Conservation (phyloP, 441 rosid species). For the Breynia disticha region DNA sequence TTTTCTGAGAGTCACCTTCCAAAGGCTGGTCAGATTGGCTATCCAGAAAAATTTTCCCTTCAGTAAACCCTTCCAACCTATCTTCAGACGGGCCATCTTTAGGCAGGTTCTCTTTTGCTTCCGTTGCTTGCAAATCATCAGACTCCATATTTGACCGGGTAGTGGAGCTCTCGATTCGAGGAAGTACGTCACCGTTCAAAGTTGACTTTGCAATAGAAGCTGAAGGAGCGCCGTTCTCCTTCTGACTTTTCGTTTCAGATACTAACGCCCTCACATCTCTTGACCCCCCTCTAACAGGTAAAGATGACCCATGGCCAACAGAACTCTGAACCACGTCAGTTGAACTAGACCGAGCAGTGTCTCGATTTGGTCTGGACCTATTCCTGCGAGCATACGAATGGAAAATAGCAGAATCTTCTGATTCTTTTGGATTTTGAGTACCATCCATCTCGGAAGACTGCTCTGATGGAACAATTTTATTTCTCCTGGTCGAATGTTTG, state of each 20-base stretch:
- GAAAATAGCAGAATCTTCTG: constrained; percentile 95
- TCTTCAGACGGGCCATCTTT: constrained; percentile 31
- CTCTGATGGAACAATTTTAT: constrained; percentile 45
- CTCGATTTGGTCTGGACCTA: constrained; percentile 83
- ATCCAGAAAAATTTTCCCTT: constrained; percentile 26
- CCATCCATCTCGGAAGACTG: constrained; percentile 58
- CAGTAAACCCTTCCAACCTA: constrained; percentile 34
- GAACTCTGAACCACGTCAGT: constrained; percentile 60
- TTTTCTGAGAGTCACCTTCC: constrained; percentile 27
- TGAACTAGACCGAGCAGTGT: constrained; percentile 72
- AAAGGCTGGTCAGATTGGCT: constrained; percentile 25
- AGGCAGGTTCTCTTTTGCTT: constrained; percentile 24
- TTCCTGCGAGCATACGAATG: constrained; percentile 98
- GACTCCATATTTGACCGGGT: constrained; percentile 37
- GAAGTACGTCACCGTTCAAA: constrained; percentile 52
- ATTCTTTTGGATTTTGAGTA: constrained; percentile 61
- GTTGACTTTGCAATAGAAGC: constrained; percentile 32
- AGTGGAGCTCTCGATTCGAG: constrained; percentile 36
- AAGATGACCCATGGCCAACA: constrained; percentile 54
- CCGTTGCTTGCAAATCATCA: constrained; percentile 36
- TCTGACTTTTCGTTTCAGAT: constrained; percentile 49
- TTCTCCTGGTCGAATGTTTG: constrained; percentile 42
- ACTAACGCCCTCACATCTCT: constrained; percentile 48
- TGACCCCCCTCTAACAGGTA: constrained; percentile 40
- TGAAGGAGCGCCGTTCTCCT: constrained; percentile 42